Conservation (phyloP, 2,329 filamentous ascomycete species). For the Trichoderma sp. region DNA sequence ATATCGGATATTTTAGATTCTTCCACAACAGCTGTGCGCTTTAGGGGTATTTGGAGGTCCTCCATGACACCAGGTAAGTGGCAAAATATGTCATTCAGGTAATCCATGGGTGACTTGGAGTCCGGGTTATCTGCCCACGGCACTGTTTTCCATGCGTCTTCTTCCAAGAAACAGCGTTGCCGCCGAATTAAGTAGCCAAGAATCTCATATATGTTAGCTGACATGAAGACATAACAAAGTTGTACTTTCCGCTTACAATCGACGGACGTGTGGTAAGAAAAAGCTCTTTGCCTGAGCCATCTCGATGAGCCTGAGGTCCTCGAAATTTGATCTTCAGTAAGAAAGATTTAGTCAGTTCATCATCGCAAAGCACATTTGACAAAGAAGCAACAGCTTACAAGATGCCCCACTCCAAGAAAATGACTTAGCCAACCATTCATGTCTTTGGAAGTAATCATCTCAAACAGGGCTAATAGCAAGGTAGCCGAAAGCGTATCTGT, state of each 20-base stretch:
- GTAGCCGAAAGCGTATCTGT: neutral
- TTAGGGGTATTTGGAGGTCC: neutral
- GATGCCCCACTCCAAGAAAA: neutral
- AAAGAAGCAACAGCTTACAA: neutral
- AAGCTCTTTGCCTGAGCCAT: neutral
- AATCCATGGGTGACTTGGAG: neutral
- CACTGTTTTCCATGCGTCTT: neutral
- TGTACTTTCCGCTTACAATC: neutral
- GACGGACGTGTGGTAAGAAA: neutral
- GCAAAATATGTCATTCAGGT: neutral
- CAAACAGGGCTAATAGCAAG: neutral
- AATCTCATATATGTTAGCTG: slow-evolving; percentile 1
- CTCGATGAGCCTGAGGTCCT: neutral
- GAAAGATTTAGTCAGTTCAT: neutral
- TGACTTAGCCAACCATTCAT: neutral
- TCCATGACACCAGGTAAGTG: neutral
- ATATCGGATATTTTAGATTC: neutral
- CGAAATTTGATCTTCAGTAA: neutral
- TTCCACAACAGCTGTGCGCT: neutral
- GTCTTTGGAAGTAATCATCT: neutral
- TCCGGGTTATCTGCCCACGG: neutral
- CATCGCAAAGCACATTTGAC: neutral
- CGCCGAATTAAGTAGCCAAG: slow-evolving; percentile 1
- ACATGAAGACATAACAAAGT: neutral
- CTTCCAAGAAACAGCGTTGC: slow-evolving; percentile 15